phyloP scores from a whole-genome alignment of 2,329 filamentous ascomycete genomes.

The Trichoderma asperellum region DNA sequence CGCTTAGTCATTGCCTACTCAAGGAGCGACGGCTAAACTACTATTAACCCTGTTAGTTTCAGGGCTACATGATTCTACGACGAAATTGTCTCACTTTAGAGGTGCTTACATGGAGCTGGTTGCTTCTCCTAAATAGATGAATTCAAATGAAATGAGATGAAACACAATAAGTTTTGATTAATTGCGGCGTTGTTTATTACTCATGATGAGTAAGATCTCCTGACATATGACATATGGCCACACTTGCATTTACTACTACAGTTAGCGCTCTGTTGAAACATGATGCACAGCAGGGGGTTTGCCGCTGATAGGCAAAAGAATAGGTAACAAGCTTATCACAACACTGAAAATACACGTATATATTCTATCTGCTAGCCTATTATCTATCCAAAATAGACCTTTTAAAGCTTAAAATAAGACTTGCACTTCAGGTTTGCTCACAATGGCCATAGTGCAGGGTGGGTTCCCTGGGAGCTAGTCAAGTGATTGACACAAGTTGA shows the following conservation, averaged over 20 bases:
- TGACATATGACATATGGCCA: neutral
- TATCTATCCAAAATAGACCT: neutral
- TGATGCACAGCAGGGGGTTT: neutral
- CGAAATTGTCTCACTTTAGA: neutral
- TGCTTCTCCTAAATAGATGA: neutral
- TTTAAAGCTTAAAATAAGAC: neutral
- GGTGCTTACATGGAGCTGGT: neutral
- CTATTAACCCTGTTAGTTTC: neutral
- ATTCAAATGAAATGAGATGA: neutral
- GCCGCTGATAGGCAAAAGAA: neutral
- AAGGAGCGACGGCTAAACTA: neutral
- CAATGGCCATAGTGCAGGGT: neutral
- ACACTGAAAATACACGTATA: neutral
- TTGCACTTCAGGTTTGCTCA: neutral
- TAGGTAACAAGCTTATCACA: neutral
- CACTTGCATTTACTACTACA: neutral
- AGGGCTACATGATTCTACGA: neutral
- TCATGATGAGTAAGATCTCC: neutral
- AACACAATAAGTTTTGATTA: neutral
- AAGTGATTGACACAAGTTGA: neutral
- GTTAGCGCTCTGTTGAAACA: neutral
- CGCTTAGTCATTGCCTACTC: neutral
- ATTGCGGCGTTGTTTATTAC: neutral
- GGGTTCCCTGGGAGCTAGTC: neutral
- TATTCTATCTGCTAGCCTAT: neutral